These are phyloP conservation scores for Lipomyces japonicus DNA, from an alignment of 805 yeast species.

Conservation along the genomic window DNA sequence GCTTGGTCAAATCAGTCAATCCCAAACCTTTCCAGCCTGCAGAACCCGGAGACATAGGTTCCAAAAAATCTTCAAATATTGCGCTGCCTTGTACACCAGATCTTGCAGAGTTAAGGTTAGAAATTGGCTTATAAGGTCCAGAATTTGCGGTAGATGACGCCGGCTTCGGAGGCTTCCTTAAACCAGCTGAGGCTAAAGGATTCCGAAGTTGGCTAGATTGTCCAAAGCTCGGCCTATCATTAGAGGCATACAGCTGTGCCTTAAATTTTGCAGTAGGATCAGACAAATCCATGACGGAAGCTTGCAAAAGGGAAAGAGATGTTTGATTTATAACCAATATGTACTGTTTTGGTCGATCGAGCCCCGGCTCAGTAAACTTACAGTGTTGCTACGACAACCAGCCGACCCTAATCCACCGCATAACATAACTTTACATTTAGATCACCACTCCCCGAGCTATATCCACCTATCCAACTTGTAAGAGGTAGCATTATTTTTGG, in stretches of 20 bases:
- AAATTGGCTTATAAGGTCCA: conserved; percentile 10
- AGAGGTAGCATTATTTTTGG: too few relatives aligned
- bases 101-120: conserved; percentile 1
- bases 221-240: conserved; percentile 11
- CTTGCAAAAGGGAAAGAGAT: too few relatives aligned
- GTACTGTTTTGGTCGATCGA: too few relatives aligned
- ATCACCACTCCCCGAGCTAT: too few relatives aligned
- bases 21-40: conserved; percentile 6
- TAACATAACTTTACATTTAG: too few relatives aligned
- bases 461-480: too few relatives aligned
- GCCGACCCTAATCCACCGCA: too few relatives aligned
- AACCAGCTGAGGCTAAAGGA: conserved; percentile 14
- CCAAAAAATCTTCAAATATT: conserved; percentile 6
- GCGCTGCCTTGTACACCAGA: conserved; percentile 1
- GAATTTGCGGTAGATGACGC: neutral
- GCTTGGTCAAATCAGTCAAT: neutral
- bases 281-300: too few relatives aligned
- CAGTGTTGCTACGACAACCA: too few relatives aligned
- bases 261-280: neutral
- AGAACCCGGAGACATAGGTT: conserved; percentile 23
- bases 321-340: too few relatives aligned
- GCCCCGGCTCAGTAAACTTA: too few relatives aligned
- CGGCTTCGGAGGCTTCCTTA: conserved; percentile 2
- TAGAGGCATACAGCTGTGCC: neutral
- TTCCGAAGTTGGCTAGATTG: conserved; percentile 17